phyloP scores from a whole-genome alignment of 106 monocot species.

The Xerophyta viscosa region DNA sequence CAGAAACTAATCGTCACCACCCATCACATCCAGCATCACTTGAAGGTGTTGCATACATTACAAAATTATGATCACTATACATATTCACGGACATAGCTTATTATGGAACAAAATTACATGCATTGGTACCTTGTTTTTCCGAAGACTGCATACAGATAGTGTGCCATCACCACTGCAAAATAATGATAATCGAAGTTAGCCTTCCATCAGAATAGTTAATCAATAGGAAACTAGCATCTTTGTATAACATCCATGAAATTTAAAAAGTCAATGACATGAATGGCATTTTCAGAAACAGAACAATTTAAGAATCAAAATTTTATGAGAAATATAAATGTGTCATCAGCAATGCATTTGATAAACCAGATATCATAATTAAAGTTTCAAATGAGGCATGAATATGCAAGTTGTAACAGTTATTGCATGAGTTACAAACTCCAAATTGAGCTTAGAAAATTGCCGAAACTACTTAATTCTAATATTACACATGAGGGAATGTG shows the following conservation, averaged over 20 bases:
- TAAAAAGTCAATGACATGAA: not conserved
- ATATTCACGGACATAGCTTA: no score
- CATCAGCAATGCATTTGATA: no score
- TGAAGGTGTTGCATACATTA: not conserved
- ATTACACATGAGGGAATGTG: no score
- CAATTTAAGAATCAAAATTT: not conserved
- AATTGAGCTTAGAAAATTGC: no score
- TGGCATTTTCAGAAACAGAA: not conserved
- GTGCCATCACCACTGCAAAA: slow-evolving; percentile 92
- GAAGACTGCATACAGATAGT: slow-evolving; percentile 72
- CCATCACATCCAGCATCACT: not conserved
- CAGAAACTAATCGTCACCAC: not conserved
- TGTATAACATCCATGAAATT: not conserved
- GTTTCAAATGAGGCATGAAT: no score
- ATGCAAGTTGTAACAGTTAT: no score
- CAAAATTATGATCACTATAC: no score
- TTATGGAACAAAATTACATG: not conserved
- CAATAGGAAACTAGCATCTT: not conserved
- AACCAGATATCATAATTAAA: no score
- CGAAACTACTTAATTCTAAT: no score
- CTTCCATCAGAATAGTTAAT: no score
- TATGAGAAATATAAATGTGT: not conserved
- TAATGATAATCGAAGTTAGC: not conserved
- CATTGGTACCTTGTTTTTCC: slow-evolving; percentile 66
- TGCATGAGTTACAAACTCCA: no score